These are phyloP conservation scores for Metschnikowia reukaufii DNA, from an alignment of 805 yeast genomes.

Conservation along the genomic window DNA sequence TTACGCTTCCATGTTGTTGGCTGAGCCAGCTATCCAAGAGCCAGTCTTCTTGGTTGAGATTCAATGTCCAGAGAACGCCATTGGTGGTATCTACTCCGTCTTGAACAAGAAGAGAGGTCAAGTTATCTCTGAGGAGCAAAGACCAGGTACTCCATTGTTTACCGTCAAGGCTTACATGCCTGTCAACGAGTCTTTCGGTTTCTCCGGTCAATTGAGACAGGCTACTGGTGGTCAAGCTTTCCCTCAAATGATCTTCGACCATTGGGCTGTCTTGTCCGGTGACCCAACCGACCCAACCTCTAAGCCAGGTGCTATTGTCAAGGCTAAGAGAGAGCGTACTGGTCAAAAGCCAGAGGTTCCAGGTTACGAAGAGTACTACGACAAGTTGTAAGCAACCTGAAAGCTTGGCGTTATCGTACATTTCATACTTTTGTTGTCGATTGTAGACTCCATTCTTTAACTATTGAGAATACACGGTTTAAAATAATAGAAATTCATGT, in stretches of 20 bases:
- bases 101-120: conserved; percentile 99
- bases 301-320: conserved; percentile 61
- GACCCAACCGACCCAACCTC: conserved; percentile 84
- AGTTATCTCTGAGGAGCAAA: conserved; percentile 98
- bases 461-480: conserved; percentile 16
- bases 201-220: conserved; percentile 99
- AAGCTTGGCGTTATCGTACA: conserved; percentile 13
- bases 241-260: conserved; percentile 99
- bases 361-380: conserved; percentile 99
- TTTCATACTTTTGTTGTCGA: conserved; percentile 17
- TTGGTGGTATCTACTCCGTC: conserved; percentile 99
- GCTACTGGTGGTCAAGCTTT: conserved; percentile 99
- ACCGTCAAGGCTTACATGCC: conserved; percentile 99
- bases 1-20: conserved; percentile 96
- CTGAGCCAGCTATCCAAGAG: conserved; percentile 98
- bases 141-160: conserved; percentile 99
- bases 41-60: conserved; percentile 99
- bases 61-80: conserved; percentile 98
- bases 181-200: conserved; percentile 99
- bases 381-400: conserved; percentile 62
- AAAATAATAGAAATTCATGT: neutral
- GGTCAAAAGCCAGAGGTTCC: conserved; percentile 98
- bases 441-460: conserved; percentile 12
- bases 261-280: conserved; percentile 90
- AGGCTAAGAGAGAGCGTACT: conserved; percentile 81